Conservation (phyloP, 2,329 filamentous ascomycete genomes). For the Ustilaginoidea virens region DNA sequence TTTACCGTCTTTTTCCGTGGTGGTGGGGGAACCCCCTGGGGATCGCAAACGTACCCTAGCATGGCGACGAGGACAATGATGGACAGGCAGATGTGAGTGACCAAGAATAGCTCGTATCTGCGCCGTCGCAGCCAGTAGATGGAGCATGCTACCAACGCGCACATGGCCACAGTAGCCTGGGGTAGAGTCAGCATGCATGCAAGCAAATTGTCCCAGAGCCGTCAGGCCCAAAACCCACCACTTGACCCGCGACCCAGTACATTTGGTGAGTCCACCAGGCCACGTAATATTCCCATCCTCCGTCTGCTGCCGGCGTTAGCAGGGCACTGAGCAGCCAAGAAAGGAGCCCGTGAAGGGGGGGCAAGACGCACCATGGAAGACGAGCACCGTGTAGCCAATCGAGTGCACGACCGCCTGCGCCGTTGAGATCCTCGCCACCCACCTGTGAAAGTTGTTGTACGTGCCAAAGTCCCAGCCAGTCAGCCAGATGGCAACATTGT, state of each 20-base stretch:
- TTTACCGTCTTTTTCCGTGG: not conserved
- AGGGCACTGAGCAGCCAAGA: not conserved
- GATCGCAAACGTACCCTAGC: conserved; percentile 26
- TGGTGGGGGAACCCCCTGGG: not conserved
- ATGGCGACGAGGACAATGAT: conserved; percentile 32
- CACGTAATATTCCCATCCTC: conserved; percentile 19
- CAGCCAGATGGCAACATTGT: conserved; percentile 49
- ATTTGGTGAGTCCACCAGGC: conserved; percentile 23
- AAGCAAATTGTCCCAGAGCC: not conserved
- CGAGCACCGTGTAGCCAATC: conserved; percentile 36
- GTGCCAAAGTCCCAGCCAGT: conserved; percentile 55
- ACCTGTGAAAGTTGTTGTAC: conserved; percentile 53
- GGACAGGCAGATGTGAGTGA: conserved; percentile 35
- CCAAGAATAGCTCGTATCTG: conserved; percentile 35
- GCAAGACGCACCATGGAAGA: conserved; percentile 17
- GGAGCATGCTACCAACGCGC: conserved; percentile 28
- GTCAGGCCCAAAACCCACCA: conserved; percentile 16
- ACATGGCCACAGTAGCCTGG: conserved; percentile 31
- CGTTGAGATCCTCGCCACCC: conserved; percentile 46
- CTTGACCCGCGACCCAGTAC: conserved; percentile 34
- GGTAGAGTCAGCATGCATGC: not conserved
- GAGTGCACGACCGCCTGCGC: conserved; percentile 49
- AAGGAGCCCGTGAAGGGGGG: fast-evolving
- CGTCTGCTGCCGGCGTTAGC: conserved; percentile 14
- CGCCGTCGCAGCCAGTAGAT: conserved; percentile 34